Evolutionary conservation across 345 rosid species (phyloP), one percentile per base, ranked within the genome.

Genomic region (Eucalyptus regnans): DNA sequence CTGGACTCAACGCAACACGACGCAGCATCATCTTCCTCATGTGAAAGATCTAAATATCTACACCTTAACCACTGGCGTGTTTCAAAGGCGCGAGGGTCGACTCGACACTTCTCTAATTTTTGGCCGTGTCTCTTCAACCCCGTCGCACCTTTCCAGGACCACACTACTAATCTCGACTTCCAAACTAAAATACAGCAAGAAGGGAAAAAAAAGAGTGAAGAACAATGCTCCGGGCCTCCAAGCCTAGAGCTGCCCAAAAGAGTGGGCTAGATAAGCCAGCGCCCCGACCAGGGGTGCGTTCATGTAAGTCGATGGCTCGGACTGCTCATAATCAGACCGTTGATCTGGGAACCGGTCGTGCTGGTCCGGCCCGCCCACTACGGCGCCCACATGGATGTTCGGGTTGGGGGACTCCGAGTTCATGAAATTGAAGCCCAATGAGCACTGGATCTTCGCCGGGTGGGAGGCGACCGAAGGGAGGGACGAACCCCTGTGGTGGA

Each of bases 401-500:
- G 99, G 99, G 92, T 98, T 96, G 48, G 99, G 98, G 43, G 95
- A 94, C 86, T 87, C 89, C 7, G 98, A 94, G 43, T 94, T 66
- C 95, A 98, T 92, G 91, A 92, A 91, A 18, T 91, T 89, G 89
- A 95, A 97, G 43, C 99, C 99, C 33, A 95, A 87, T 62, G 93
- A 92, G 89, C 99, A 98, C 50, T 94, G 93, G 92, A 98, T 94
- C 91, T 89, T 93, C 49, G 93, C 89, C 25, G 99, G 98, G 87
- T 98, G 99, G 17, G 90, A 84, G 27, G 92, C 92, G 18, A 96
- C 90, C 31, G 96, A 95, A 86, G 99, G 99, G 83, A 95, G 87
- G 2, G 99, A 98, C 29, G 99, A 95, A 33, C 99, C 99, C 91
- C 99, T 93, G 93, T 98, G 99, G 93, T 98, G 99, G 84, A 98